A percentile compares a stretch with the other conserved stretches of the same genome.
These are phyloP conservation scores for Cladorrhinum samala DNA, from an alignment of 495 filamentous ascomycete species.

Conservation along the genomic window DNA sequence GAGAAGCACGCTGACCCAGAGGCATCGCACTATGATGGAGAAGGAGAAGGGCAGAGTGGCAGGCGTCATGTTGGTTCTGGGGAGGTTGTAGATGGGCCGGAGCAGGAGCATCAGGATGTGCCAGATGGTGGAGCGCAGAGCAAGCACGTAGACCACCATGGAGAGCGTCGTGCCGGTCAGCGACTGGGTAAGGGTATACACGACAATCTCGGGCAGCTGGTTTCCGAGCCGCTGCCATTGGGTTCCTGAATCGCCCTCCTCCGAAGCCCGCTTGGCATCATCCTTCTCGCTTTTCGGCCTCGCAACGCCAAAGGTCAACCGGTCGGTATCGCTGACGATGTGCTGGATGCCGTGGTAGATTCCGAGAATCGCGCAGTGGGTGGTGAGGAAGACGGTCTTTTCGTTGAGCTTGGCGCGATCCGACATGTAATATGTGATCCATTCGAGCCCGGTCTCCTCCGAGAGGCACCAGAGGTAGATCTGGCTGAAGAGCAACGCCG, in stretches of 20 bases:
- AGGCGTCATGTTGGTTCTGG: constrained; percentile 58
- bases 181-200: constrained; percentile 33
- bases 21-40: constrained; percentile 52
- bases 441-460: constrained; percentile 58
- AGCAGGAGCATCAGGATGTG: constrained; percentile 59
- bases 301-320: constrained; percentile 47
- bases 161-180: constrained; percentile 41
- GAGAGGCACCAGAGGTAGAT: constrained; percentile 73
- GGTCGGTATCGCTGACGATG: constrained; percentile 68
- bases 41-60: constrained; percentile 51
- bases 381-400: constrained; percentile 72
- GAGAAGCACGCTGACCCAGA: constrained; percentile 60
- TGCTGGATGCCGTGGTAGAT: constrained; percentile 63
- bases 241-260: constrained; percentile 23
- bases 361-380: constrained; percentile 61
- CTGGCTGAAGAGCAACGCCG: constrained; percentile 74
- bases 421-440: constrained; percentile 58
- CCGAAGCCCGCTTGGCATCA: constrained; percentile 18
- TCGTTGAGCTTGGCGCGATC: constrained; percentile 84
- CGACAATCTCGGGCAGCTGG: constrained; percentile 27
- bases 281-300: constrained; percentile 22
- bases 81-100: constrained; percentile 66
- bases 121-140: constrained; percentile 62
- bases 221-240: constrained; percentile 22
- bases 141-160: constrained; percentile 55